These are phyloP conservation scores for Polyplosphaeria fusca DNA, from an alignment of 495 filamentous ascomycete species.

Conservation along the genomic window DNA sequence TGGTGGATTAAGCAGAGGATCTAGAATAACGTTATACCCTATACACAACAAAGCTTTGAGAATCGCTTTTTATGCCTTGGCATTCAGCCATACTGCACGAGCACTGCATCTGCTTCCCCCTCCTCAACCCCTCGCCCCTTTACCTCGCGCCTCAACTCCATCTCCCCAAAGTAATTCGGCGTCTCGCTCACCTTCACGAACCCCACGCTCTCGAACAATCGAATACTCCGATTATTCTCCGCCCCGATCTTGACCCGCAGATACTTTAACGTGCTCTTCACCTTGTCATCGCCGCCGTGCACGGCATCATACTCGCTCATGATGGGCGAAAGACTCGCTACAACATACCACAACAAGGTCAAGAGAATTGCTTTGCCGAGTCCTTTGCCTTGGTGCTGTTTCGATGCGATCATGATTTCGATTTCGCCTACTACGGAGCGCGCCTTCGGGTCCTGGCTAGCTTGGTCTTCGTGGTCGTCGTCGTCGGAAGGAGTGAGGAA, in stretches of 20 bases:
- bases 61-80: neutral
- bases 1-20: slow-evolving; percentile 22
- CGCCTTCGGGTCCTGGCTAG: slow-evolving; percentile 8
- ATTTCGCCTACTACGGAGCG: slow-evolving; percentile 62
- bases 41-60: too few relatives aligned
- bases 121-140: too few relatives aligned
- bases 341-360: slow-evolving; percentile 65
- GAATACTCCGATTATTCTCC: slow-evolving; percentile 54
- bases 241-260: slow-evolving; percentile 61
- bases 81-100: too few relatives aligned
- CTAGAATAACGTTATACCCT: too few relatives aligned
- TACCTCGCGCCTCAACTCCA: slow-evolving; percentile 56
- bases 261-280: slow-evolving; percentile 28
- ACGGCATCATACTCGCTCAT: slow-evolving; percentile 65
- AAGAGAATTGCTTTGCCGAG: slow-evolving; percentile 63
- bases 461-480: slow-evolving; percentile 29
- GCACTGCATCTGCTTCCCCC: too few relatives aligned
- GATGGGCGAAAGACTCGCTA: slow-evolving; percentile 49
- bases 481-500: slow-evolving; percentile 61
- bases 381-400: slow-evolving; percentile 57
- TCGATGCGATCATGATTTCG: slow-evolving; percentile 82
- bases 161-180: slow-evolving; percentile 67
- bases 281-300: neutral
- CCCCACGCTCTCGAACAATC: slow-evolving; percentile 57
- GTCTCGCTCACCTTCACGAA: slow-evolving; percentile 51